Base-by-base conservation (phyloP, 805 yeast genomes). In the Lachancea quebecensis region DNA sequence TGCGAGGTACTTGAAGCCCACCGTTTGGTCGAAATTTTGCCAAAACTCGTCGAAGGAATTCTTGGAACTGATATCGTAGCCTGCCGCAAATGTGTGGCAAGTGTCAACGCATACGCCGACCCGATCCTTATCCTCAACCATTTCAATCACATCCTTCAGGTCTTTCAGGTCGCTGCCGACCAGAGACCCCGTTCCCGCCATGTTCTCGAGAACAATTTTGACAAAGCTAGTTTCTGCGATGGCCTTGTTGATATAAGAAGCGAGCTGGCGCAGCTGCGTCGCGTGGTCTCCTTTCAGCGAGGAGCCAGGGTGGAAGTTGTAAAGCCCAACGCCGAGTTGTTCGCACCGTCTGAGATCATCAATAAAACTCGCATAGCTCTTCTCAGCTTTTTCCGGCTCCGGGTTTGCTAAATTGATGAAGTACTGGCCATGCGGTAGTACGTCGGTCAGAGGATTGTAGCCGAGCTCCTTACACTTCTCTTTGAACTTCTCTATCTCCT, bases 21-120 rank as follows among this genome's bases (percentile, higher is more conserved):
- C 72, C 7, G 74, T 70, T 6, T 71, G 62, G 57, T 90, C 97
- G 64, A 85, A 93, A 34, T 79, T 66, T 4, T 69, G 62, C 95
- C 96, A 85, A 62, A 93, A 90, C 37, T 67, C 65, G 9, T 72
- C 70, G 66, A 81, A 85, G 11, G 68, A 60, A 28, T 72, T 78
- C 47, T 73, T 74, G 14, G 74, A 73, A n/a, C 81, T 66, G 38
- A 93, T 73, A 59, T 93, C 97, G 61, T 86, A 90, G 1, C 99
- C 99, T 1, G 98, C 96, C 0, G 98, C 96, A 70, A 86, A 89
- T 0, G 96, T 73, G 64, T 93, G 99, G 62, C 99, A 93, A 0
- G 98, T 93, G 62, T 93, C 99, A 12, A 93, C 74, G 61, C 99
- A 93, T 1, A 93, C 95, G 3, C 99, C 98, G n/a, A 93, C 82